A percentile compares a stretch with the other conserved stretches of the same genome.
These are phyloP conservation scores for Ailanthus altissimus DNA, from an alignment of 345 rosid genomes.

Conservation along the genomic window DNA sequence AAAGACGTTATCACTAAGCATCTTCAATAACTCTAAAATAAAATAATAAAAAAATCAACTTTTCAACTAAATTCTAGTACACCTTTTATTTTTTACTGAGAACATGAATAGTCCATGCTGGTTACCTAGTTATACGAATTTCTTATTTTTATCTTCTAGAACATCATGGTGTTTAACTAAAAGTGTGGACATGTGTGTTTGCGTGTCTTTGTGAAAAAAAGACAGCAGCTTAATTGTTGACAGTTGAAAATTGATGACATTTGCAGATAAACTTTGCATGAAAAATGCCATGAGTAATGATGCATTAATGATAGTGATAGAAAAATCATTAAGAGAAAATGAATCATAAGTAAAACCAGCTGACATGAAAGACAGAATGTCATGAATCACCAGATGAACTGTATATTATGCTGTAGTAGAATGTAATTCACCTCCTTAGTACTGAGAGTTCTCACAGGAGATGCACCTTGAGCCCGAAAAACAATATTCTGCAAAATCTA, in stretches of 20 bases:
- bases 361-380: slow-evolving; percentile 9
- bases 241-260: background rate
- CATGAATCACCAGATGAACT: slow-evolving; percentile 1
- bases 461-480: slow-evolving; percentile 65
- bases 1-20: background rate
- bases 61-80: background rate
- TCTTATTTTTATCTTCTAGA: background rate
- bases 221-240: background rate
- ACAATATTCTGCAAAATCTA: slow-evolving; percentile 94
- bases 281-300: background rate
- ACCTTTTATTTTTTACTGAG: background rate
- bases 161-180: background rate
- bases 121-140: background rate
- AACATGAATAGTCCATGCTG: background rate
- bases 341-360: background rate
- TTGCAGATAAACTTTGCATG: background rate
- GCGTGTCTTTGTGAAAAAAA: background rate
- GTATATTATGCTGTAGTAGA: slow-evolving; percentile 2
- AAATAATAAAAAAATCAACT: background rate
- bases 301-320: background rate
- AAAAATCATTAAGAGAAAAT: background rate
- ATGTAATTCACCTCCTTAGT: slow-evolving; percentile 80
- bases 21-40: background rate
- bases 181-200: too few species aligned
- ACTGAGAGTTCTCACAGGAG: slow-evolving; percentile 74